phyloP scores from a whole-genome alignment of 352 stramenopile species.

The Phytophthora nicotianae region DNA sequence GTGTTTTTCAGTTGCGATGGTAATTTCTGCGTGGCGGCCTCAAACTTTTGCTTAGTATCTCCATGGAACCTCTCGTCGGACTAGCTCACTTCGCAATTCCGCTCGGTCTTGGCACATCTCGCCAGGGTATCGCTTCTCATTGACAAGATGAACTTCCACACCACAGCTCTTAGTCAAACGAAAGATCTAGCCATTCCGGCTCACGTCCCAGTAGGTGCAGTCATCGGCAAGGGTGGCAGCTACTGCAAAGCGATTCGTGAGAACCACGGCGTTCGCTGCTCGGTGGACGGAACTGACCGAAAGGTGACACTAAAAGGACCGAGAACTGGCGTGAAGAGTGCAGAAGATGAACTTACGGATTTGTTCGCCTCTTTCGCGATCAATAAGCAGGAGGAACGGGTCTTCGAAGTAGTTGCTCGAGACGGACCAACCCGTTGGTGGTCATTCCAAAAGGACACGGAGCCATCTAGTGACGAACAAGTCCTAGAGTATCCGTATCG shows the following conservation, averaged over 20 bases:
- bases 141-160: slow-evolving; percentile 22
- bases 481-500: slow-evolving; percentile 30
- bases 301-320: slow-evolving; percentile 37
- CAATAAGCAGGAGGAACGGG: slow-evolving; percentile 4
- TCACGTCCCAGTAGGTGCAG: slow-evolving; percentile 40
- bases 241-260: slow-evolving; percentile 38
- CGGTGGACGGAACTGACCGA: slow-evolving; percentile 29
- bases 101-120: not conserved
- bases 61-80: not conserved
- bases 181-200: slow-evolving; percentile 40
- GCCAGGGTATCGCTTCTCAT: not conserved
- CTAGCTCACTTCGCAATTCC: slow-evolving; percentile 19
- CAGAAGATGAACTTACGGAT: slow-evolving; percentile 28
- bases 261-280: slow-evolving; percentile 36
- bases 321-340: slow-evolving; percentile 9
- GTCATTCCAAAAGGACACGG: slow-evolving; percentile 33
- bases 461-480: slow-evolving; percentile 14
- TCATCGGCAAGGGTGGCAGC: slow-evolving; percentile 49
- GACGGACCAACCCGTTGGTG: slow-evolving; percentile 31
- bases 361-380: slow-evolving; percentile 33
- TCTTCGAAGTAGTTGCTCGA: slow-evolving; percentile 35
- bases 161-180: slow-evolving; percentile 1
- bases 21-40: too few relatives aligned
- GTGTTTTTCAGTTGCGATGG: too few relatives aligned
- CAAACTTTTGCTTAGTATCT: too few relatives aligned